Evolutionary conservation across 305 asterid genomes (phyloP).

Genomic region (Fraxinus baroniana): DNA sequence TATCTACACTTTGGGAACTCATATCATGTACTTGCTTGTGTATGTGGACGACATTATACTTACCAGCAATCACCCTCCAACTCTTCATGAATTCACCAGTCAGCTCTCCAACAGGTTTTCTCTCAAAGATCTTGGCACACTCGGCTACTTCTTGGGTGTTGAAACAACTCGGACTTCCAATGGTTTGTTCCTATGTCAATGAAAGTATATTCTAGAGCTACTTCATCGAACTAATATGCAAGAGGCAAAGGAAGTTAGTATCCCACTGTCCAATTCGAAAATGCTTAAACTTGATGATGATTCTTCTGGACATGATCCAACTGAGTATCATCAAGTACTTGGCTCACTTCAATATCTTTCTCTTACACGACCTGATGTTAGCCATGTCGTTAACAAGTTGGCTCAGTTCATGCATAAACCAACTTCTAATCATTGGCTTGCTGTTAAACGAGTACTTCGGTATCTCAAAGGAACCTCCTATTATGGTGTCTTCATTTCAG

Average conservation of each 20-base stretch:
- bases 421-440: background rate
- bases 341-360: background rate
- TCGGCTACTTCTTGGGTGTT: background rate
- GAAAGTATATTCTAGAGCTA: background rate
- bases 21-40: background rate
- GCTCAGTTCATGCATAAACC: background rate
- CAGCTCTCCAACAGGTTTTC: background rate
- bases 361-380: background rate
- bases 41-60: background rate
- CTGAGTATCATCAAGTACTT: background rate
- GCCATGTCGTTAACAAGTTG: background rate
- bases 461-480: background rate
- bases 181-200: background rate
- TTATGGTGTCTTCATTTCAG: background rate
- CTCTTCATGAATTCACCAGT: background rate
- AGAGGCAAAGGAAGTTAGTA: background rate
- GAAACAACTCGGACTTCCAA: background rate
- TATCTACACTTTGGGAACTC: background rate
- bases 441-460: background rate
- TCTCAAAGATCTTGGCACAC: background rate
- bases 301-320: background rate
- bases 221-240: background rate
- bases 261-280: background rate
- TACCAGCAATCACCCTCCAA: background rate
- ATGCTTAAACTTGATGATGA: background rate